Base-by-base conservation (phyloP, 306 rosid species). In the Castanopsis chinensis region DNA sequence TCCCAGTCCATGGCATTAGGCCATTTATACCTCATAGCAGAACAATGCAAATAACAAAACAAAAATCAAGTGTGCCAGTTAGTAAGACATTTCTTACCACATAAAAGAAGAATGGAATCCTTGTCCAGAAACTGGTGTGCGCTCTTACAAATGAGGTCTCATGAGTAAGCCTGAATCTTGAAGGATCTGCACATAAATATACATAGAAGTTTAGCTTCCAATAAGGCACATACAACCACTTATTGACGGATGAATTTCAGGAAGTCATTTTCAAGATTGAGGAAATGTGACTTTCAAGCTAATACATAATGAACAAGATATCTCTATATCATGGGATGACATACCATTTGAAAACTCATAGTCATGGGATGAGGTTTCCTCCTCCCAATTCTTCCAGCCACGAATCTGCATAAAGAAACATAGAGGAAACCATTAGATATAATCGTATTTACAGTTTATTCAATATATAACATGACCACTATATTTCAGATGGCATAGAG, bases 351-450 rank as follows among this genome's bases (percentile, higher is more conserved):
- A 86, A 58, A 93, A 91, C 88, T 93, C 98, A 30, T 89, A 88
- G 51, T 86, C 83, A 75, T 86, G 91, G 56, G 96, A 80, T 21
- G 90, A 87, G 56, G 98, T 96, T 85, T 96, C 99, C 45, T 52
- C 84, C 80, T 96, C 99, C 99, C 99, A 96, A 3, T 83, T 85
- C 85, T 93, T 96, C 99, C 99, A 96, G 71, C 96, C 98, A 69
- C 98, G 93, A 77, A 93, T 96, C 99, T 96, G 71, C 49, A 45
- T 6, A 85, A 64, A 74, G 78, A 80, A 79, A 85, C 64, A n/a
- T 25, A 58, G 53, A 88, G 49, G 6, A 76, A 77, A 57, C 58
- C 25, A 33, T 37, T 43, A 53, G 25, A 75, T 20, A 71, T 78
- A 27, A 67, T 41, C 18, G 11, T 15, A 23, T 56, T 63, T 37